phyloP scores from a whole-genome alignment of 2,329 filamentous ascomycete genomes.

The Helotiales sp. region DNA sequence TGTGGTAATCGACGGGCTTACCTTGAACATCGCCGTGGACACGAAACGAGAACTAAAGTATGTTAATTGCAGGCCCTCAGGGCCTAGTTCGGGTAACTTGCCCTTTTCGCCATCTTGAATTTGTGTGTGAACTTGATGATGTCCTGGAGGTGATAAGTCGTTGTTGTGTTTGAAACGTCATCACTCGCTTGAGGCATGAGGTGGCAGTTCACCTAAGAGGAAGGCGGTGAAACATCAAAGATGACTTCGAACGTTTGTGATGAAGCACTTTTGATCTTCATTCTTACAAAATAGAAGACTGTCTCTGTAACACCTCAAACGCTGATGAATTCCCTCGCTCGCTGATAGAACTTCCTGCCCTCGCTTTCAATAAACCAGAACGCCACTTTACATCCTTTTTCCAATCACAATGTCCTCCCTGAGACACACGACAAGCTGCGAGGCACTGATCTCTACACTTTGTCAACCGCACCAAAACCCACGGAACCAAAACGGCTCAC shows the following conservation, averaged over 20 bases:
- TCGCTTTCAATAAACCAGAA: no score
- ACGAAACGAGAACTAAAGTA: slow-evolving; percentile 60
- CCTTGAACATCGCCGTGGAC: slow-evolving; percentile 75
- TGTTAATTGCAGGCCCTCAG: neutral
- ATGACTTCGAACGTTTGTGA: neutral
- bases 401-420: no score
- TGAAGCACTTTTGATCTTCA: no score
- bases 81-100: neutral
- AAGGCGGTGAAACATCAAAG: neutral
- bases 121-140: neutral
- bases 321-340: no score
- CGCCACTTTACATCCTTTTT: no score
- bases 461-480: no score
- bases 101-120: slow-evolving; percentile 20
- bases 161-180: neutral
- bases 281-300: no score
- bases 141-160: neutral
- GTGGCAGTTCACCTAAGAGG: neutral
- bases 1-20: slow-evolving; percentile 42
- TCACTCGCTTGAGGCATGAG: neutral
- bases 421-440: no score
- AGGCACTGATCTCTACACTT: no score
- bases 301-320: no score
- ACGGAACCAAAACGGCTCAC: no score
- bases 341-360: no score